Base-by-base conservation (phyloP, 129 eudicot species). In the Lactuca sativa region DNA sequence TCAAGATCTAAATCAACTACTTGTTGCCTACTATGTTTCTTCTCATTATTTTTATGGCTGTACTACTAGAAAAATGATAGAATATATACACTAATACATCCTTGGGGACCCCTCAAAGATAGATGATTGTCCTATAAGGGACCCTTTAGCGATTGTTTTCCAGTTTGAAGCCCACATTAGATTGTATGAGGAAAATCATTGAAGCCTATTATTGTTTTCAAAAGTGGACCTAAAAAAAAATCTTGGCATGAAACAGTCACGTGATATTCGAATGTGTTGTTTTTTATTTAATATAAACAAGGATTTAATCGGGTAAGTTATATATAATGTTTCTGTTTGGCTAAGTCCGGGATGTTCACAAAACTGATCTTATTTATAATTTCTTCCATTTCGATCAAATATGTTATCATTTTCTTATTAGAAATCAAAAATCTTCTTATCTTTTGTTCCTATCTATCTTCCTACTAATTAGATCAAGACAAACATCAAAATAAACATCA, bases 1-100 rank as follows among this genome's bases (percentile, higher is more conserved):
- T 68, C 75, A 76, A 60, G 37, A 59, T 67, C 75, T 76, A 59
- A 53, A 69, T 68, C 80, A 76, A 76, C 64, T 52, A 76, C 64
- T 25, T 38, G 38, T 60, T 68, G 75, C 62, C 80, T 67, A 67
- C 34, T 57, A 67, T 48, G n/a, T 40, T 36, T 76, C 38, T 51
- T 68, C 11, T 30, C 69, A 68, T 57, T 37, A 34, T 75, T 67
- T 54, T 9, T 59, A 59, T 33, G 51, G 62, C 44, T 37, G 14
- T 43, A 43, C 47, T 67, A 57, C 56, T 56, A 53, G 48, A 10
- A 30, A 57, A 13, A 57, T 43, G 67, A 41, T 51, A 49, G 25
- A 43, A 70, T 33, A 25, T 25, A 25, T 25, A 38, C 56, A 59
- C 57, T 44, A 16, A 52, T 67, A 32, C 6, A 30, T 32, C 57